These are phyloP conservation scores for Ganoderma meredithae DNA, from an alignment of 1,284 basidiomycete species.

Conservation along the genomic window DNA sequence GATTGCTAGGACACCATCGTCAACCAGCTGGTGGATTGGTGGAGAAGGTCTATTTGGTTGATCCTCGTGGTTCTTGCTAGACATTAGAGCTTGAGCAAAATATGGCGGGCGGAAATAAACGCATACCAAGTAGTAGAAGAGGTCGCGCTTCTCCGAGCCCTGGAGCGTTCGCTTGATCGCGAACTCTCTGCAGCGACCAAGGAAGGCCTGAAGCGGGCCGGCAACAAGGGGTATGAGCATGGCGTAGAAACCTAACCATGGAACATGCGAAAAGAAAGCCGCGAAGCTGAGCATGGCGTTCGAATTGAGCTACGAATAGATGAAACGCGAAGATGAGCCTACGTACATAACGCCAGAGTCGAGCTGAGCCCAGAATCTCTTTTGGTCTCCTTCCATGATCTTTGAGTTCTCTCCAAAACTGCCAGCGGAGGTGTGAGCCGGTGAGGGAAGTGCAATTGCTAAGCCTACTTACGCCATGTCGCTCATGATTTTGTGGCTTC, in stretches of 20 bases:
- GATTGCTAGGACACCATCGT: conserved; percentile 57
- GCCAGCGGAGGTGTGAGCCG: conserved; percentile 56
- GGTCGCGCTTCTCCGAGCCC: conserved; percentile 50
- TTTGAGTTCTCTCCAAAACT: conserved; percentile 30
- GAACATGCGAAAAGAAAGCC: conserved; percentile 7
- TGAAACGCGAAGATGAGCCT: background rate
- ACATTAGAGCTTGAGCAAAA: conserved; percentile 24
- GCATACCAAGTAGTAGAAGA: conserved; percentile 54
- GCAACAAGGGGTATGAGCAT: background rate
- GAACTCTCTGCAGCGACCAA: conserved; percentile 10
- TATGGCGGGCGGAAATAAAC: background rate
- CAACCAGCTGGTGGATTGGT: conserved; percentile 47
- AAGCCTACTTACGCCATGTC: conserved; percentile 19
- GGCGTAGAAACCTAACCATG: conserved; percentile 9
- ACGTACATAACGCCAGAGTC: conserved; percentile 4
- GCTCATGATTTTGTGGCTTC: conserved; percentile 11
- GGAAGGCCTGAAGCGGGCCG: conserved; percentile 6
- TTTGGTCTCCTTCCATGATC: conserved; percentile 7
- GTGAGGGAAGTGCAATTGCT: background rate
- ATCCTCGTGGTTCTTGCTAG: conserved; percentile 55
- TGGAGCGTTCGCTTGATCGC: conserved; percentile 11
- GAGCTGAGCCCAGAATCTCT: background rate
- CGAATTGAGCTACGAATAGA: background rate
- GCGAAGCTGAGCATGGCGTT: background rate
- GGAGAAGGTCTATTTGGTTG: conserved; percentile 48